Conservation (phyloP, 1,139 yeast genomes). For the Kodamaea sp. region DNA sequence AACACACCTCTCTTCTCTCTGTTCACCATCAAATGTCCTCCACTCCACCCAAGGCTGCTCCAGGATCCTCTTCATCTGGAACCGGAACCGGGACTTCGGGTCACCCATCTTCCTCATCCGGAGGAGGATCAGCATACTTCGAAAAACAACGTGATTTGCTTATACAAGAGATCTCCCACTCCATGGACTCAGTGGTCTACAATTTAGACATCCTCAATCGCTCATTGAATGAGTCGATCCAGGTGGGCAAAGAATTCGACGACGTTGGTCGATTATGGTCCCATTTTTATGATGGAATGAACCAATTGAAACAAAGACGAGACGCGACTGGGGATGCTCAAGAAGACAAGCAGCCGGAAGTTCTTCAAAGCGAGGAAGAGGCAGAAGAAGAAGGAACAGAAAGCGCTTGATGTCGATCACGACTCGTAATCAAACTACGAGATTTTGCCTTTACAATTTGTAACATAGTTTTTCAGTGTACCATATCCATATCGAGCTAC, state of each 20-base stretch:
- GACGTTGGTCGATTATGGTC: slow-evolving; percentile 48
- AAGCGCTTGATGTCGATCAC: too few species aligned
- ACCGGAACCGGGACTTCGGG: slow-evolving; percentile 1
- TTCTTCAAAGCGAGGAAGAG: slow-evolving; percentile 13
- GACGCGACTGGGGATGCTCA: slow-evolving; percentile 5
- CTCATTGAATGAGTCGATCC: slow-evolving; percentile 42
- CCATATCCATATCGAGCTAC: too few species aligned
- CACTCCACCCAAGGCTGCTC: slow-evolving; percentile 12
- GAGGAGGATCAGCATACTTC: slow-evolving; percentile 22
- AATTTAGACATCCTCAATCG: slow-evolving; percentile 45
- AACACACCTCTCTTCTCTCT: too few species aligned
- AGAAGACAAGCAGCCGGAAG: slow-evolving; percentile 7
- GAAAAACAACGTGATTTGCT: slow-evolving; percentile 47
- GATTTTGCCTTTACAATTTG: too few species aligned
- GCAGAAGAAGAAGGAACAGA: neutral
- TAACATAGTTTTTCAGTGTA: too few species aligned
- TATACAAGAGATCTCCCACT: slow-evolving; percentile 43
- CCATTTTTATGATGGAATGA: slow-evolving; percentile 41
- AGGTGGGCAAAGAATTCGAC: slow-evolving; percentile 49
- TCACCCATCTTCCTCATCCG: slow-evolving; percentile 2
- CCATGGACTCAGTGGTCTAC: slow-evolving; percentile 42
- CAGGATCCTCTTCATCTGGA: slow-evolving; percentile 5
- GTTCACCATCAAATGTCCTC: slow-evolving; percentile 12
- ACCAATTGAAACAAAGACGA: slow-evolving; percentile 23
- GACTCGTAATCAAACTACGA: too few species aligned